Base-by-base conservation (phyloP, 371 early-diverging fungal species). In the Apophysomyces elegans region DNA sequence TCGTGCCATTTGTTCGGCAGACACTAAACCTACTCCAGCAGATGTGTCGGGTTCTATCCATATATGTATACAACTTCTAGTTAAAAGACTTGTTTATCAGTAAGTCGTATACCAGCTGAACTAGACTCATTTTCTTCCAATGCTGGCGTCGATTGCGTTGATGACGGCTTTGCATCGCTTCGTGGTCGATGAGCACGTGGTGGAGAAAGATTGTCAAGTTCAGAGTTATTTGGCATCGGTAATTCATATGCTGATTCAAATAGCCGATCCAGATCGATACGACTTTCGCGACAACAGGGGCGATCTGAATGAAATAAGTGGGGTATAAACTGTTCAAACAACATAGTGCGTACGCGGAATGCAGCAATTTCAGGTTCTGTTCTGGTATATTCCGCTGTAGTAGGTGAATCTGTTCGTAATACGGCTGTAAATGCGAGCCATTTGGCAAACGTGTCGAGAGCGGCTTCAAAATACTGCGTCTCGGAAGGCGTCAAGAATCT, bases 261-360 rank as follows among this genome's bases (percentile, higher is more conserved):
- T 61, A 62, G 56, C 41, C 37, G 61, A 26, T 69, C 73, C 16
- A 67, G 57, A 59, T 68, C 45, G 13, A 73, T 46, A 66, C 65
- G 64, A 57, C 65, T 32, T 59, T 67, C 36, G 50, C 69, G 73
- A 58, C 76, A 69, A 58, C 81, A 67, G 57, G 63, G 59, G 61
- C 71, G 32, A 56, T 73, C 71, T 65, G 77, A 59, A 7, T 65
- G 61, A 61, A 68, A 80, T 63, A 87, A 16, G 58, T 68, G 62
- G 9, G 86, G 70, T 14, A 84, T 72, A 54, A 84, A 72, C 64
- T 88, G 90, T 68, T 90, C 91, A 73, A 86, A 89, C 21, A 90
- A 79, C 76, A 87, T 84, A 14, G 86, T 65, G 37, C 91, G 83
- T 35, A 83, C 81, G 37, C 88, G 82, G 62, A 84, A 84, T 16